Evolutionary conservation across 1,139 yeast genomes (phyloP).

Genomic region (Pichia sp.): DNA sequence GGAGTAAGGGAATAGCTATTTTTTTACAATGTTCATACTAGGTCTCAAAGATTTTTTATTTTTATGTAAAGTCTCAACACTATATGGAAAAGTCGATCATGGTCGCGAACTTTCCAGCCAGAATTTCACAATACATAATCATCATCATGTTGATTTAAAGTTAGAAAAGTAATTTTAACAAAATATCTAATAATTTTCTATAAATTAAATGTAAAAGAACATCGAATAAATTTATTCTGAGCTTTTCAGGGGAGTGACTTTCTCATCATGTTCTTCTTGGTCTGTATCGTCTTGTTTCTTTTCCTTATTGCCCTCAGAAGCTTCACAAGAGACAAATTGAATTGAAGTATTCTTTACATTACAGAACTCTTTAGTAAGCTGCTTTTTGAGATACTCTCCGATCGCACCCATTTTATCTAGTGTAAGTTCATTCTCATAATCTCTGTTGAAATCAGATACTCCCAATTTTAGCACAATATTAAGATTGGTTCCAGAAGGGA

Average conservation of each 20-base stretch:
- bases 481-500: conserved; percentile 68
- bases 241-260: background rate
- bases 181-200: too few relatives aligned
- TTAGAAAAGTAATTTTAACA: too few relatives aligned
- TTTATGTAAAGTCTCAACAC: too few relatives aligned
- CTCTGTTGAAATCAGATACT: conserved; percentile 32
- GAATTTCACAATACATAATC: too few relatives aligned
- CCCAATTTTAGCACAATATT: conserved; percentile 35
- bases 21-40: too few relatives aligned
- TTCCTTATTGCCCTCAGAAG: conserved; percentile 13
- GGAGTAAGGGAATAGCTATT: background rate
- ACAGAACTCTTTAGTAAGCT: conserved; percentile 28
- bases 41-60: too few relatives aligned
- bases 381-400: conserved; percentile 28
- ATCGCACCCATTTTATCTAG: conserved; percentile 40
- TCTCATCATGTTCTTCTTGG: background rate
- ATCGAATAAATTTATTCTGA: too few relatives aligned
- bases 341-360: conserved; percentile 31
- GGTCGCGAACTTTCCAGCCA: too few relatives aligned
- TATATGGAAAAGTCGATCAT: too few relatives aligned
- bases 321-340: conserved; percentile 26
- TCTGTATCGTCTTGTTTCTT: conserved; percentile 1
- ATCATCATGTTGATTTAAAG: too few relatives aligned
- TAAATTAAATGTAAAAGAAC: too few relatives aligned
- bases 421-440: conserved; percentile 37